These are phyloP conservation scores for Eucommia ulmoides DNA, from an alignment of 257 asterid genomes.

Conservation along the genomic window DNA sequence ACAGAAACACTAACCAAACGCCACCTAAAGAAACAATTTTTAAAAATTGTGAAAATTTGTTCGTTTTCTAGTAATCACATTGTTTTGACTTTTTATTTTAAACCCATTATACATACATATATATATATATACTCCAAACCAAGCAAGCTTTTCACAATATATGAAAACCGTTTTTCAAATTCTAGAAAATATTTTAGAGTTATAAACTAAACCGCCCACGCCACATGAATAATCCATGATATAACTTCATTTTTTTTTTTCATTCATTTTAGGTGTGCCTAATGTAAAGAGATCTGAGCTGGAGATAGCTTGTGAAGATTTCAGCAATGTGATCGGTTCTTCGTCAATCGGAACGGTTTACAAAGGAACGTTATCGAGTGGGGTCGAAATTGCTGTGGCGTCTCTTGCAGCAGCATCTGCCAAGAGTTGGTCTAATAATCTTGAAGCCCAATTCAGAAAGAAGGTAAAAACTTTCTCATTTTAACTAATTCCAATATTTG, in stretches of 20 bases:
- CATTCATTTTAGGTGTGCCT: conserved; percentile 55
- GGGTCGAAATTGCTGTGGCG: conserved; percentile 83
- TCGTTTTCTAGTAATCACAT: too few relatives aligned
- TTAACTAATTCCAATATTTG: too few relatives aligned
- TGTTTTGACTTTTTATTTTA: too few relatives aligned
- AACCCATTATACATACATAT: too few relatives aligned
- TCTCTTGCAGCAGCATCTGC: conserved; percentile 41
- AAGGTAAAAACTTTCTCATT: too few relatives aligned
- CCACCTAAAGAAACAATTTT: too few relatives aligned
- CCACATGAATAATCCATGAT: conserved; percentile 1
- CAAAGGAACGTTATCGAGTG: conserved; percentile 78
- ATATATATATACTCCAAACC: too few relatives aligned
- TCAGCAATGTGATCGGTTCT: conserved; percentile 78
- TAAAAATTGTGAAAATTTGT: too few relatives aligned
- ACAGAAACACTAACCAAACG: too few relatives aligned
- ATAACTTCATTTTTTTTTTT: too few relatives aligned
- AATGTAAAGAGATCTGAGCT: conserved; percentile 73
- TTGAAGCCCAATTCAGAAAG: conserved; percentile 58
- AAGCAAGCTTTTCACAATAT: too few relatives aligned
- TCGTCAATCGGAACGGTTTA: conserved; percentile 49
- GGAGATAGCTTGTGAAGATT: conserved; percentile 83
- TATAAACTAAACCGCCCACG: background rate
- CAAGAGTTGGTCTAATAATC: conserved; percentile 69
- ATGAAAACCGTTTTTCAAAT: background rate
- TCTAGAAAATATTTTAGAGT: background rate